These are phyloP conservation scores for Staphylotrichum tortipilum DNA, from an alignment of 495 filamentous ascomycete species.

Conservation along the genomic window DNA sequence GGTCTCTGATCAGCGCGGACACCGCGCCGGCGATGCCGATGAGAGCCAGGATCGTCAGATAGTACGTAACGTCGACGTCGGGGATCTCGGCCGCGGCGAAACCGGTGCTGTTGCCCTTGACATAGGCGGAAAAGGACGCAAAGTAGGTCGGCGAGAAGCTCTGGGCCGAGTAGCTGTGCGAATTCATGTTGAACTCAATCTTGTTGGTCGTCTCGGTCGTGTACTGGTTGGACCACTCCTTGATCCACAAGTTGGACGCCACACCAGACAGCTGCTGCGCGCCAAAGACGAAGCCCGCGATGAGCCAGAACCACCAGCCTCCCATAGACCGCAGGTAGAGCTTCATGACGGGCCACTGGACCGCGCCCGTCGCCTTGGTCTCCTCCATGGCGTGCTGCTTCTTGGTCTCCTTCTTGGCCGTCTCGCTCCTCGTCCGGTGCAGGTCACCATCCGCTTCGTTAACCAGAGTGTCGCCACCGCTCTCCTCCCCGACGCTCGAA, in stretches of 20 bases:
- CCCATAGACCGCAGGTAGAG: slow-evolving; percentile 89
- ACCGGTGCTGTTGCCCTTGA: slow-evolving; percentile 18
- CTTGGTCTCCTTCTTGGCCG: slow-evolving; percentile 38
- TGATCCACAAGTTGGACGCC: slow-evolving; percentile 86
- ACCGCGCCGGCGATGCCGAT: slow-evolving; percentile 66
- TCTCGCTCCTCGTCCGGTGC: slow-evolving; percentile 24
- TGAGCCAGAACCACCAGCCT: slow-evolving; percentile 84
- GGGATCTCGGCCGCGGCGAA: slow-evolving; percentile 17
- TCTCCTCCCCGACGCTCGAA: slow-evolving; percentile 54
- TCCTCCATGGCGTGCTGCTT: slow-evolving; percentile 54
- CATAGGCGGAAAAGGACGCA: slow-evolving; percentile 26
- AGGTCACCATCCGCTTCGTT: slow-evolving; percentile 32
- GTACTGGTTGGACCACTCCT: slow-evolving; percentile 67
- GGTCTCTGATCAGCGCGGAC: slow-evolving; percentile 70
- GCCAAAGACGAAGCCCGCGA: slow-evolving; percentile 63
- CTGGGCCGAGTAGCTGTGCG: slow-evolving; percentile 24
- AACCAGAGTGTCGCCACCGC: slow-evolving; percentile 37
- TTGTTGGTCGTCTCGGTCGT: slow-evolving; percentile 25
- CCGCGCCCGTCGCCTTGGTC: slow-evolving; percentile 69
- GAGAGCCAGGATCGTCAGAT: slow-evolving; percentile 71
- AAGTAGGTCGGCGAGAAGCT: slow-evolving; percentile 28
- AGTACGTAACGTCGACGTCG: slow-evolving; percentile 73
- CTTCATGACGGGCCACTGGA: slow-evolving; percentile 74
- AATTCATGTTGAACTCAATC: slow-evolving; percentile 28
- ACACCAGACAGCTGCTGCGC: slow-evolving; percentile 76